Conservation (phyloP, 2,329 filamentous ascomycete species). For the Fusarium piperis region DNA sequence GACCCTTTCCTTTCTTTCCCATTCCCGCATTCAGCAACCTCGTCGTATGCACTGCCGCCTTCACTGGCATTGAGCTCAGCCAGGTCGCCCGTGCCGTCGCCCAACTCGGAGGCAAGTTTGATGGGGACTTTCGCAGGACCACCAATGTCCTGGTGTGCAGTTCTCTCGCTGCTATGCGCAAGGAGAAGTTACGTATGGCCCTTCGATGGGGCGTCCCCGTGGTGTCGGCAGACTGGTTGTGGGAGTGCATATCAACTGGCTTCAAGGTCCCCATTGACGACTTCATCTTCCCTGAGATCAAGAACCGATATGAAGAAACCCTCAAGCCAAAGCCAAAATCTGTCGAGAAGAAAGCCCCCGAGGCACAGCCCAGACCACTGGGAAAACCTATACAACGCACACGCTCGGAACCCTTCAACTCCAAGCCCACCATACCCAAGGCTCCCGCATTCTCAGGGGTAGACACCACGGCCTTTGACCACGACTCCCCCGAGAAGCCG, state of each 20-base stretch:
- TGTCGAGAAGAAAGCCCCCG: not conserved
- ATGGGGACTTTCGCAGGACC: constrained; percentile 76
- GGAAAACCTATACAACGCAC: constrained; percentile 34
- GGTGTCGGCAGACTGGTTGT: constrained; percentile 86
- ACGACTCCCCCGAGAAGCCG: constrained; percentile 40
- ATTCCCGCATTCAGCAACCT: constrained; percentile 76
- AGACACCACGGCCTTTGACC: constrained; percentile 53
- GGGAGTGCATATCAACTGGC: constrained; percentile 76
- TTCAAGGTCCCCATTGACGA: constrained; percentile 55
- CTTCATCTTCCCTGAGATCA: constrained; percentile 60
- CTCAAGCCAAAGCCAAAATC: constrained; percentile 11
- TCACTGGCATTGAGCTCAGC: constrained; percentile 83
- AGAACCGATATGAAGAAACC: constrained; percentile 41
- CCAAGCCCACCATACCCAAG: constrained; percentile 25
- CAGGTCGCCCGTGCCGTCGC: constrained; percentile 82
- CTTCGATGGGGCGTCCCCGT: constrained; percentile 79
- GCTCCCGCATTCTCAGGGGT: constrained; percentile 43
- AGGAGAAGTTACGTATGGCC: constrained; percentile 83
- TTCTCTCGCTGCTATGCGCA: constrained; percentile 63
- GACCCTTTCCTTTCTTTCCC: constrained; percentile 77
- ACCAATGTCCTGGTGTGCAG: constrained; percentile 84
- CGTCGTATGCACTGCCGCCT: constrained; percentile 82
- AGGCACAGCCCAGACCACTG: constrained; percentile 2
- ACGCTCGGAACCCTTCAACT: constrained; percentile 29
- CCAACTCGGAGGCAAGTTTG: constrained; percentile 82